Conservation (phyloP, 2,329 filamentous ascomycete genomes). For the Knufia petricola region DNA sequence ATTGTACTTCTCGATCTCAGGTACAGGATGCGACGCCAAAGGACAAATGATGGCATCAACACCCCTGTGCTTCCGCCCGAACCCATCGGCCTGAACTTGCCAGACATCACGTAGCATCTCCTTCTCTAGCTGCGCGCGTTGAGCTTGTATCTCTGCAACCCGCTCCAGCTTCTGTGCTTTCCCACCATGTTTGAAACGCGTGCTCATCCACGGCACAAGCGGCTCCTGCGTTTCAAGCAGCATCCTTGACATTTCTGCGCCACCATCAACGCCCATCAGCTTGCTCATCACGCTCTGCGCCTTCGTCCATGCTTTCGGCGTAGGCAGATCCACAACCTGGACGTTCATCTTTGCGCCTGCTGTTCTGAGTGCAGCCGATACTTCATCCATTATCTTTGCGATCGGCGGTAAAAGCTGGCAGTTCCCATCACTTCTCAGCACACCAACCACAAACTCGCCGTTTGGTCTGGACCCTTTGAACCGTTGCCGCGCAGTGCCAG, state of each 20-base stretch:
- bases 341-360: constrained; percentile 31
- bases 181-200: constrained; percentile 39
- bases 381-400: constrained; percentile 31
- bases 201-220: constrained; percentile 50
- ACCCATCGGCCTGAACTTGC: constrained; percentile 28
- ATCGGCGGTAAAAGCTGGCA: constrained; percentile 33
- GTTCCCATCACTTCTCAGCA: constrained; percentile 33
- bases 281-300: constrained; percentile 49
- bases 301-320: constrained; percentile 43
- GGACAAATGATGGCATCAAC: constrained; percentile 57
- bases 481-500: constrained; percentile 11
- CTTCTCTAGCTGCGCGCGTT: constrained; percentile 44
- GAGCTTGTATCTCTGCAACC: constrained; percentile 44
- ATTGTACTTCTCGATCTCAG: constrained; percentile 54
- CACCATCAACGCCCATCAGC: constrained; percentile 51
- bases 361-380: constrained; percentile 27
- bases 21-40: constrained; percentile 54
- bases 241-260: constrained; percentile 46
- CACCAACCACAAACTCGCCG: constrained; percentile 32
- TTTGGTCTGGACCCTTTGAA: constrained; percentile 20
- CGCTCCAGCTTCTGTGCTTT: constrained; percentile 39
- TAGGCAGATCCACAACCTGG: constrained; percentile 50
- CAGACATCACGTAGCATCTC: constrained; percentile 48
- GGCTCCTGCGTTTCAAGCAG: constrained; percentile 48
- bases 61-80: constrained; percentile 30